A percentile compares a stretch with the other conserved stretches of the same genome.
These are phyloP conservation scores for Talaromyces sp. DNA, from an alignment of 2,329 filamentous ascomycete genomes.

Conservation along the genomic window DNA sequence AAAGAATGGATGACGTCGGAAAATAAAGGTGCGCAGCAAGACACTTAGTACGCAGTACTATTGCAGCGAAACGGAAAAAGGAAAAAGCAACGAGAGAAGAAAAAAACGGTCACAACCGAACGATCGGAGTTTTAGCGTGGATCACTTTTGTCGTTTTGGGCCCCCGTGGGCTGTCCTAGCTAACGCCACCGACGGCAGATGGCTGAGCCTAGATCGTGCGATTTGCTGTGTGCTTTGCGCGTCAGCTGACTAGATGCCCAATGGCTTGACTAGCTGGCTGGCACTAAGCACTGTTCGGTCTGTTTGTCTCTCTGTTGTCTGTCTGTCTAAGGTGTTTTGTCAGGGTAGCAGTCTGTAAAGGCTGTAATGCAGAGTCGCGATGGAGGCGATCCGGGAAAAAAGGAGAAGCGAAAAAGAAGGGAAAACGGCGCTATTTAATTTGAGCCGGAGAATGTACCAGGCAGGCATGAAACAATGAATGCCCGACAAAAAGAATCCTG, in stretches of 20 bases:
- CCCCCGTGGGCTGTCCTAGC: not conserved
- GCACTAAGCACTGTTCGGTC: not conserved
- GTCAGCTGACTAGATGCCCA: not conserved
- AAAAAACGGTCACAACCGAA: slow-evolving; percentile 12
- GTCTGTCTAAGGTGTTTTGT: not conserved
- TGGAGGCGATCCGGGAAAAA: not conserved
- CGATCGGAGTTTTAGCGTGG: slow-evolving; percentile 9
- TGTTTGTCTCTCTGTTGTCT: not conserved
- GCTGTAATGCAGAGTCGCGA: not conserved
- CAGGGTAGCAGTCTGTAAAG: not conserved
- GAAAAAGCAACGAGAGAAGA: slow-evolving; percentile 8
- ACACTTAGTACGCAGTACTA: slow-evolving; percentile 22
- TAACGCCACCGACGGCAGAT: slow-evolving; percentile 6
- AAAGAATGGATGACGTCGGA: slow-evolving; percentile 21
- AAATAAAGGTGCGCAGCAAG: slow-evolving; percentile 19
- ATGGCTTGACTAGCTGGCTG: not conserved
- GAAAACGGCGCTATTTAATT: not conserved
- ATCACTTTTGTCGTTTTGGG: not conserved
- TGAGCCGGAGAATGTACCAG: not conserved
- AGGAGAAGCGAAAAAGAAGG: not conserved
- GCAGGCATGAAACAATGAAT: slow-evolving; percentile 4
- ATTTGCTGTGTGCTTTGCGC: not conserved
- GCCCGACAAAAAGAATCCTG: not conserved
- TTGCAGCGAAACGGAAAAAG: not conserved
- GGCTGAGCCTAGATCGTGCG: slow-evolving; percentile 8